These are phyloP conservation scores for Salicornia ramosissima DNA, from an alignment of 148 eudicot species.

Conservation along the genomic window DNA sequence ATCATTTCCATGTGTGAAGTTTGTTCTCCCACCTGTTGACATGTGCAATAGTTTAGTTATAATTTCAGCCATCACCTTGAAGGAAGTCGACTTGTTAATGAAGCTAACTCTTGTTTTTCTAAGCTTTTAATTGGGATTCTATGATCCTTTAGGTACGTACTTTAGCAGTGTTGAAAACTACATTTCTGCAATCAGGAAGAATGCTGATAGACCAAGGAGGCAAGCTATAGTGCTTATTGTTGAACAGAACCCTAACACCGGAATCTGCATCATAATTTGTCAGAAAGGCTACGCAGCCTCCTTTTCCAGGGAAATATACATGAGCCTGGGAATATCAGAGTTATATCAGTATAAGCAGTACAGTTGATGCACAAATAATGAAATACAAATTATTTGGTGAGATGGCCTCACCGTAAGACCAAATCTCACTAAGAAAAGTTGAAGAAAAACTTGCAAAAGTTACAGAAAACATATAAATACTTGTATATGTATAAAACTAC, in stretches of 20 bases:
- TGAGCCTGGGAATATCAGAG: slow-evolving; percentile 52
- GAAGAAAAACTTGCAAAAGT: too few relatives aligned
- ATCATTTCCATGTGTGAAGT: slow-evolving; percentile 74
- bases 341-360: slow-evolving; percentile 11
- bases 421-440: too few relatives aligned
- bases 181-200: slow-evolving; percentile 89
- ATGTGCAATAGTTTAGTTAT: slow-evolving; percentile 7
- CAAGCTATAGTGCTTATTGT: slow-evolving; percentile 71
- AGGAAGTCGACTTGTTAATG: neutral
- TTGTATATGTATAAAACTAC: too few relatives aligned
- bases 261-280: slow-evolving; percentile 62
- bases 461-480: too few relatives aligned
- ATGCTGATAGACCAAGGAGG: slow-evolving; percentile 99
- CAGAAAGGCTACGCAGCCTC: slow-evolving; percentile 87
- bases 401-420: too few relatives aligned
- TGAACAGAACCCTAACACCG: slow-evolving; percentile 61
- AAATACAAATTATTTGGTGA: too few relatives aligned
- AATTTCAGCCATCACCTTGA: neutral
- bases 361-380: too few relatives aligned
- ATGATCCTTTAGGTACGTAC: slow-evolving; percentile 33
- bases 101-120: neutral
- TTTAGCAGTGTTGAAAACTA: slow-evolving; percentile 88
- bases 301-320: slow-evolving; percentile 61
- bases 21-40: slow-evolving; percentile 79
- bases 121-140: neutral